phyloP scores from a whole-genome alignment of 352 stramenopile species.

The Pythium apleroticum region DNA sequence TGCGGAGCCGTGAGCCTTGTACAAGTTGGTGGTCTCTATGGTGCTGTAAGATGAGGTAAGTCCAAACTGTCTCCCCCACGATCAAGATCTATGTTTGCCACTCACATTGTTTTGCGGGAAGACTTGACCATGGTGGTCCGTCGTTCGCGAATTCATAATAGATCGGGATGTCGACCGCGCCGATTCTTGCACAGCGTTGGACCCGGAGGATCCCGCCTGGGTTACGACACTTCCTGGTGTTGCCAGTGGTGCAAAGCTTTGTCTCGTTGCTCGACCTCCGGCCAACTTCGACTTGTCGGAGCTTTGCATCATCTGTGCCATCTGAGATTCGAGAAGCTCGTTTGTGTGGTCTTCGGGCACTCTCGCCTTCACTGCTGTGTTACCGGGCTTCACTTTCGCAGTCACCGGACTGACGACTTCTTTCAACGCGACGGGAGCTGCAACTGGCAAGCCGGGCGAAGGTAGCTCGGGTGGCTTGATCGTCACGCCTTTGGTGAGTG shows the following conservation, averaged over 20 bases:
- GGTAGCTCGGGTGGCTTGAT: constrained; percentile 23
- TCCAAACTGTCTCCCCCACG: neutral
- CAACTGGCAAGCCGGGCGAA: neutral
- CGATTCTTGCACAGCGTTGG: neutral
- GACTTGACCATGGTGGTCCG: neutral
- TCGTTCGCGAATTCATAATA: neutral
- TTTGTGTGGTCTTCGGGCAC: constrained; percentile 20
- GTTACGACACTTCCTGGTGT: neutral
- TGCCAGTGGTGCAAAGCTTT: neutral
- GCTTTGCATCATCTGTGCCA: constrained; percentile 17
- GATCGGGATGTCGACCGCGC: neutral
- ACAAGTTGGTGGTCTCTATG: constrained; percentile 30
- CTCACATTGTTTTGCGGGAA: neutral
- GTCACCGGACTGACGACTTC: neutral
- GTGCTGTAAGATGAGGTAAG: constrained; percentile 17
- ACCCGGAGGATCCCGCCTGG: neutral
- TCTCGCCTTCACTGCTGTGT: neutral
- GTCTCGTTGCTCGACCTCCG: neutral
- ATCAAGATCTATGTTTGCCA: neutral
- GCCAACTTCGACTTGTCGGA: neutral
- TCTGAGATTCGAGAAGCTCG: constrained; percentile 20
- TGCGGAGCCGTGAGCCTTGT: constrained; percentile 37
- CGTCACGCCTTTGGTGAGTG: constrained; percentile 47
- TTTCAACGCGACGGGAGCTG: constrained; percentile 4
- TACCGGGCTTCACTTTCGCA: neutral